Base-by-base conservation (phyloP, 1,284 basidiomycete genomes). In the Heterobasidion irregulare region DNA sequence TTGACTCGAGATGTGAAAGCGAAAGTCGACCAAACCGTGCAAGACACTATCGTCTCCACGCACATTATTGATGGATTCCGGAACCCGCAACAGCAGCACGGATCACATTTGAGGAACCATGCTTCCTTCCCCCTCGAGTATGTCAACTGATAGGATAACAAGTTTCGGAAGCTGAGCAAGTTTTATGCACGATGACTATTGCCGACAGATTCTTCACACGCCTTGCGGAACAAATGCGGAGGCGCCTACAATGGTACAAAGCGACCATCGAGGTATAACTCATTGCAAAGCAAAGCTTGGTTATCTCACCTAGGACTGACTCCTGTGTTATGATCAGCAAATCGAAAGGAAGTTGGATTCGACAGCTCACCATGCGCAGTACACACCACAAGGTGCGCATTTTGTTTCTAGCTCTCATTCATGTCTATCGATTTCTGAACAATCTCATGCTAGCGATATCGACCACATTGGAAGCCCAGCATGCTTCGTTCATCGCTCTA, bases 111-210 rank as follows among this genome's bases (percentile, higher is more conserved):
- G 53, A 89, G 86, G 65, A 84, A 84, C 55, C 79, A 89, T 57
- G 84, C 87, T 1, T 75, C 72, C n/a, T 93, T 92, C 70, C 89
- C 90, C n/a, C 72, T 89, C 15, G 88, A 92, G 86, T 90, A 60
- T 8, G 38, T 41, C 38, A 7, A 41, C 12, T 41, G 12, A 12
- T 41, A n/a, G 10, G 2, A 6, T 5, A 41, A n/a, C 4, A 12
- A n/a, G n/a, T 19, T 19, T 48, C 53, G 18, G 33, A 41, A 38
- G 10, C 12, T 26, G 19, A 49, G 16, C 53, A 19, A 34, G 33
- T 32, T 44, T 35, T 13, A 19, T 6, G 41, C 19, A 19, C 10
- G 5, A n/a, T 35, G 26, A 12, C 34, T 48, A 51, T 41, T 33
- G 6, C 43, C 32, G 50, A 2, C 56, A 91, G 88, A 63, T 91